phyloP scores from a whole-genome alignment of 2,329 filamentous ascomycete species.

The Ophiostoma piceae region DNA sequence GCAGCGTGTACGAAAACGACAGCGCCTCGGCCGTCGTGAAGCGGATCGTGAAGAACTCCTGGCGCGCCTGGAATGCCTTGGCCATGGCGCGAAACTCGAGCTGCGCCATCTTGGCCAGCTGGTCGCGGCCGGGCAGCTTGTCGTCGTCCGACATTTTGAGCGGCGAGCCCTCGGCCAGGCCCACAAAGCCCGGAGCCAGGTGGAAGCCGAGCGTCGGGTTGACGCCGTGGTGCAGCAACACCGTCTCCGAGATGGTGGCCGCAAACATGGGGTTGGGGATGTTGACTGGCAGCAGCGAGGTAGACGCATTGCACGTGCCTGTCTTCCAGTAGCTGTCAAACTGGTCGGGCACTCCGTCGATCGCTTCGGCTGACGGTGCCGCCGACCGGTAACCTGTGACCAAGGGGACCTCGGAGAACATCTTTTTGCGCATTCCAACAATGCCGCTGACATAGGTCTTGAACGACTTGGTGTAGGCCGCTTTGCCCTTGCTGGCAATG shows the following conservation, averaged over 20 bases:
- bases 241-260: slow-evolving; percentile 33
- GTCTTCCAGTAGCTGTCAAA: neutral
- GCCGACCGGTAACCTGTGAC: neutral
- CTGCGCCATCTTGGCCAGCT: slow-evolving; percentile 33
- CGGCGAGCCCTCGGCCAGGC: neutral
- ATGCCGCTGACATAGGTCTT: neutral
- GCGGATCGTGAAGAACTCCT: slow-evolving; percentile 39
- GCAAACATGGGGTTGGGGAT: slow-evolving; percentile 45
- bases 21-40: slow-evolving; percentile 47
- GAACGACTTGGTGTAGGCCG: neutral
- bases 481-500: neutral
- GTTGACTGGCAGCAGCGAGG: neutral
- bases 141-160: neutral
- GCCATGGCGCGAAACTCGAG: slow-evolving; percentile 46
- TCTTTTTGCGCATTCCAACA: neutral
- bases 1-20: slow-evolving; percentile 48
- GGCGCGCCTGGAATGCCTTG: slow-evolving; percentile 36
- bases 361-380: neutral
- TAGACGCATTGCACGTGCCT: neutral
- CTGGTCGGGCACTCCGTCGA: neutral
- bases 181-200: slow-evolving; percentile 37
- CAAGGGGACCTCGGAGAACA: neutral
- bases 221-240: slow-evolving; percentile 43
- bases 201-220: slow-evolving; percentile 54
- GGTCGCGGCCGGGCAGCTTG: slow-evolving; percentile 30